A percentile compares a stretch with the other conserved stretches of the same genome.
These are phyloP conservation scores for Crucihimalaya himalaica DNA, from an alignment of 345 rosid genomes.

Conservation along the genomic window DNA sequence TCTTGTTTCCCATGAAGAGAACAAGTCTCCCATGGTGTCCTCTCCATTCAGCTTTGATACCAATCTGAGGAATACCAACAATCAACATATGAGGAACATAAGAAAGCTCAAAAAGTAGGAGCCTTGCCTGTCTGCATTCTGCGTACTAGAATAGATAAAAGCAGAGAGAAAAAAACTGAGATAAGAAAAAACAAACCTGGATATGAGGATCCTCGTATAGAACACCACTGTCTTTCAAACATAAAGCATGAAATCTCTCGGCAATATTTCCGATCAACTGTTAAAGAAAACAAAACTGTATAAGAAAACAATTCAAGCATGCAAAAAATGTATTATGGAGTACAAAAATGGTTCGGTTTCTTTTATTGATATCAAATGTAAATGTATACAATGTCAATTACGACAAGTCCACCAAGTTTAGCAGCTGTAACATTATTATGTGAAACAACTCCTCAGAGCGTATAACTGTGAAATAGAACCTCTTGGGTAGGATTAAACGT, in stretches of 20 bases:
- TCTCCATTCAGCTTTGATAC: conserved; percentile 97
- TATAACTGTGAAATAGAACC: neutral
- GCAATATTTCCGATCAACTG: conserved; percentile 87
- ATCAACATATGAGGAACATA: conserved; percentile 20
- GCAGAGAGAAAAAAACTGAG: neutral
- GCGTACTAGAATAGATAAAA: neutral
- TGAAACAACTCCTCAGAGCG: conserved; percentile 2
- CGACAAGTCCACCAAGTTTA: neutral
- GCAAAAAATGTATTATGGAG: neutral
- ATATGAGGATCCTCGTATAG: conserved; percentile 90
- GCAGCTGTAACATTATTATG: neutral
- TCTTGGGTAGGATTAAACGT: conserved; percentile 17
- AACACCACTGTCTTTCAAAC: conserved; percentile 97
- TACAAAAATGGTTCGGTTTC: neutral
- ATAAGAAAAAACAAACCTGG: conserved; percentile 56
- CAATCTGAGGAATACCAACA: conserved; percentile 58
- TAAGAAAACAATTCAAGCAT: conserved; percentile 30
- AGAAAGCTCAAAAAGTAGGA: neutral
- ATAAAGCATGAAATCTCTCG: conserved; percentile 87
- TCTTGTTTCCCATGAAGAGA: conserved; percentile 98
- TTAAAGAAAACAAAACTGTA: conserved; percentile 32
- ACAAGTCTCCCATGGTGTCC: conserved; percentile 89
- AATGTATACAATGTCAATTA: neutral
- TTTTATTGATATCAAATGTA: neutral
- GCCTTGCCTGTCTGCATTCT: neutral